These are phyloP conservation scores for Colletotrichum sp. DNA, from an alignment of 2,329 filamentous ascomycete species.

Conservation along the genomic window DNA sequence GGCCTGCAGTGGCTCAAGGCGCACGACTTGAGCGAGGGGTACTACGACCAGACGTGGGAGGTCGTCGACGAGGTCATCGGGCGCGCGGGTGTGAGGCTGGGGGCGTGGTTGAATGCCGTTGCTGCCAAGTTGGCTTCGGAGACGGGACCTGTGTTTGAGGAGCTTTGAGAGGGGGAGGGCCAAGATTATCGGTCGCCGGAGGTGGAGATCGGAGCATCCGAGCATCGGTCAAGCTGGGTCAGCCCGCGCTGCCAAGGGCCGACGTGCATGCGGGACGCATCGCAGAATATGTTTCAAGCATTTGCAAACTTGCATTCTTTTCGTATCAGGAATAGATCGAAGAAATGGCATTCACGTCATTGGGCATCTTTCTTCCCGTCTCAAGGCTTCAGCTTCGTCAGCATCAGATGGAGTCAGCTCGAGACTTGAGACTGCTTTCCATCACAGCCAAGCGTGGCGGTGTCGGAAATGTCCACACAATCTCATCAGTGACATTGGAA, in stretches of 20 bases:
- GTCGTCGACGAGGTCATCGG: slow-evolving; percentile 19
- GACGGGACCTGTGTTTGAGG: background rate
- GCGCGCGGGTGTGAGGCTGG: slow-evolving; percentile 12
- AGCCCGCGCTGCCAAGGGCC: background rate
- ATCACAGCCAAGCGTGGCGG: background rate
- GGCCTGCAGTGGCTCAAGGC: slow-evolving; percentile 3
- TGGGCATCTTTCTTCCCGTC: background rate
- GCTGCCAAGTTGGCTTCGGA: background rate
- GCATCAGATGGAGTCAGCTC: background rate
- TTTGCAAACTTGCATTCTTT: background rate
- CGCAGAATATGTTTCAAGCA: background rate
- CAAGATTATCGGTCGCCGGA: background rate
- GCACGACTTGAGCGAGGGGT: slow-evolving; percentile 15
- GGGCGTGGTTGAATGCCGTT: slow-evolving; percentile 17
- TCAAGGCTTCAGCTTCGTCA: background rate
- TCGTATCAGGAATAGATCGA: background rate
- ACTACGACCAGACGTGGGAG: slow-evolving; percentile 18
- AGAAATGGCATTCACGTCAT: background rate
- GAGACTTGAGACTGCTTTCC: background rate
- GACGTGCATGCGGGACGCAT: background rate
- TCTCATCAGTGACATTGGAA: background rate
- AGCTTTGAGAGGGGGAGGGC: background rate
- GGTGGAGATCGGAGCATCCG: background rate
- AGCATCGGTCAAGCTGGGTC: background rate
- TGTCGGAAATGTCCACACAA: background rate